Percentiles rank a stretch among this genome's conserved stretches.
phyloP scores from a whole-genome alignment of 176 grass and related monocot genomes.

The Zoysia japonica region DNA sequence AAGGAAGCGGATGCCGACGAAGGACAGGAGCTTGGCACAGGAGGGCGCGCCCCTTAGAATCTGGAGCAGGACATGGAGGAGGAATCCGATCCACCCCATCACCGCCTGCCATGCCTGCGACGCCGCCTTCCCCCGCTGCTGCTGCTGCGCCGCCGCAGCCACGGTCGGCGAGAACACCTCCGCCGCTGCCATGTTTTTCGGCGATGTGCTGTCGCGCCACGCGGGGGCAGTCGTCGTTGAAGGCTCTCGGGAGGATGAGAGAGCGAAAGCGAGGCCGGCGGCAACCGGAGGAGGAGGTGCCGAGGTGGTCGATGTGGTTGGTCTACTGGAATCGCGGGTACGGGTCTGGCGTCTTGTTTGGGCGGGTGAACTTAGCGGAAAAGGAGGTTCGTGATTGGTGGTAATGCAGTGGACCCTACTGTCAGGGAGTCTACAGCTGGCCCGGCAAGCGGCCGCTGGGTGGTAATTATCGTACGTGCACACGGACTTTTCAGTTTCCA shows the following conservation, averaged over 20 bases:
- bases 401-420: constrained; percentile 23
- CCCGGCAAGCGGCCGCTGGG: constrained; percentile 1
- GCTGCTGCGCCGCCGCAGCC: constrained; percentile 50
- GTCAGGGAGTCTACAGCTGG: constrained; percentile 26
- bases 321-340: constrained; percentile 14
- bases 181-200: constrained; percentile 50
- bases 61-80: constrained; percentile 80
- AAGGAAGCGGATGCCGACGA: constrained; percentile 82
- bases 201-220: constrained; percentile 20
- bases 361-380: constrained; percentile 53
- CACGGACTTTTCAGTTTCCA: background rate
- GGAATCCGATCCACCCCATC: constrained; percentile 77
- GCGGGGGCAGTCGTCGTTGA: background rate
- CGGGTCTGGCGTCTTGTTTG: constrained; percentile 9
- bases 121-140: constrained; percentile 56
- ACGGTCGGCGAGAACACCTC: constrained; percentile 58
- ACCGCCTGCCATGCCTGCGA: constrained; percentile 79
- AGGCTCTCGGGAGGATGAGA: background rate
- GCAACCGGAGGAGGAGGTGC: constrained; percentile 36
- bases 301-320: background rate
- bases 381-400: constrained; percentile 40
- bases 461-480: constrained; percentile 43
- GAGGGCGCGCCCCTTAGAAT: constrained; percentile 86
- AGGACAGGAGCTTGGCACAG: constrained; percentile 83
- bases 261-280: constrained; percentile 11